Evolutionary conservation across 352 stramenopile genomes (phyloP), one percentile per base, ranked within the genome.

Genomic region (Phytophthora quininea): DNA sequence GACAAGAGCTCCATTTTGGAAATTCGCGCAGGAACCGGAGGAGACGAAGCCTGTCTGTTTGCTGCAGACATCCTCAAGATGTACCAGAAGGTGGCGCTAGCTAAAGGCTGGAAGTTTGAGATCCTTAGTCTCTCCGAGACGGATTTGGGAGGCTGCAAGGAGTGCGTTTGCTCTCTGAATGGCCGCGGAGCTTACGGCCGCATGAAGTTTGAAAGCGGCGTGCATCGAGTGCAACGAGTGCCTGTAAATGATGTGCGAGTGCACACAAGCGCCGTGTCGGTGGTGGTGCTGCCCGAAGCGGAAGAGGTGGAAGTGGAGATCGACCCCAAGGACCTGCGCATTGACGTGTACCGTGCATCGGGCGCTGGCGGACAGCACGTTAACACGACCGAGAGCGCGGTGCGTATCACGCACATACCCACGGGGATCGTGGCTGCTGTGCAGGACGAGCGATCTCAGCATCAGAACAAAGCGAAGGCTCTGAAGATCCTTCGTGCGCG

Each of bases 371-470:
- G 96, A 0, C 98, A 99, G 84, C 98, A 99, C 76, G 97, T 99
- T n/a, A 99, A 99, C 87, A 99, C 98, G 60, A 99, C 96, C 7
- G 97, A 99, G 70, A 98, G 94, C 50, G 97, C 96, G 9, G 96
- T 99, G 40, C 95, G 98, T 58, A 88, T 99, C 58, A 94, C 98
- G 15, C 98, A 99, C 71, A 92, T 99, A 64, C 98, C 98, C 12
- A 99, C 97, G 42, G 97, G 97, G 24, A 98, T 90, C 58, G 75
- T 89, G 43, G 84, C 81, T 6, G 79, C 84, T n/a, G 76, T 91
- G 57, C 95, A 99, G 58, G 95, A 99, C 70, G 97, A 99, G 74
- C 89, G 97, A 19, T 98, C 86, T 42, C 97, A 99, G 80, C 88
- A 99, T 48, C 96, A 98, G 75, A 99, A 99, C 82, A 99, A 99